A percentile compares a stretch with the other conserved stretches of the same genome.
These are phyloP conservation scores for Fusarium sambucinum DNA, from an alignment of 2,329 filamentous ascomycete genomes.

Conservation along the genomic window DNA sequence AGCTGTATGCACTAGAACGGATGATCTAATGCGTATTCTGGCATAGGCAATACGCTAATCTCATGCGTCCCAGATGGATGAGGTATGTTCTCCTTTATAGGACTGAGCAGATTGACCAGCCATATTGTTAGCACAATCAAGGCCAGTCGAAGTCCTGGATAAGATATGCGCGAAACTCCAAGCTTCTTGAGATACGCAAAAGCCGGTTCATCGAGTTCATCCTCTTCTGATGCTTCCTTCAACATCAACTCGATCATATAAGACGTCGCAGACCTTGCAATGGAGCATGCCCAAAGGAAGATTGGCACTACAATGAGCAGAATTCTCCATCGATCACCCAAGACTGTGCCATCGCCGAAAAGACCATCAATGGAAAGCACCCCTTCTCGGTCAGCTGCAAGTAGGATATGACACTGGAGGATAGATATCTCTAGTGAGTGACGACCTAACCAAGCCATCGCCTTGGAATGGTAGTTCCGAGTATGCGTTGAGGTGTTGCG, in stretches of 20 bases:
- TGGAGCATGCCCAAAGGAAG: constrained; percentile 45
- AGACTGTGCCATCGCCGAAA: constrained; percentile 38
- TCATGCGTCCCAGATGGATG: neutral
- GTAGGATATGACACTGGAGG: constrained; percentile 71
- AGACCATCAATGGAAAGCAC: constrained; percentile 54
- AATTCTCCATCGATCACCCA: constrained; percentile 46
- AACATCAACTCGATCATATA: constrained; percentile 41
- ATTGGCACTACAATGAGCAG: constrained; percentile 43
- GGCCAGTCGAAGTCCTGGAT: constrained; percentile 10
- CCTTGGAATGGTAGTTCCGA: constrained; percentile 51
- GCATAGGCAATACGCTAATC: neutral
- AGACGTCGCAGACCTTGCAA: constrained; percentile 33
- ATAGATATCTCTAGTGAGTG: constrained; percentile 70
- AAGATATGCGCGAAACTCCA: neutral
- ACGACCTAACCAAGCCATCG: constrained; percentile 64
- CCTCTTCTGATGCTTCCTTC: constrained; percentile 9
- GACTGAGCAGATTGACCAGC: constrained; percentile 37
- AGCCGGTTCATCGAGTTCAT: neutral
- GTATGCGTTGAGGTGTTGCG: constrained; percentile 56
- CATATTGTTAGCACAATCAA: constrained; percentile 33
- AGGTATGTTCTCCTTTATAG: neutral
- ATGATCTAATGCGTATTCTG: neutral
- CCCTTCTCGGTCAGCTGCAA: constrained; percentile 68
- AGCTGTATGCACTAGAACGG: neutral
- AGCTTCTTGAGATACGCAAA: neutral